Base-by-base conservation (phyloP, 257 asterid genomes). In the Penstemon eatonii region DNA sequence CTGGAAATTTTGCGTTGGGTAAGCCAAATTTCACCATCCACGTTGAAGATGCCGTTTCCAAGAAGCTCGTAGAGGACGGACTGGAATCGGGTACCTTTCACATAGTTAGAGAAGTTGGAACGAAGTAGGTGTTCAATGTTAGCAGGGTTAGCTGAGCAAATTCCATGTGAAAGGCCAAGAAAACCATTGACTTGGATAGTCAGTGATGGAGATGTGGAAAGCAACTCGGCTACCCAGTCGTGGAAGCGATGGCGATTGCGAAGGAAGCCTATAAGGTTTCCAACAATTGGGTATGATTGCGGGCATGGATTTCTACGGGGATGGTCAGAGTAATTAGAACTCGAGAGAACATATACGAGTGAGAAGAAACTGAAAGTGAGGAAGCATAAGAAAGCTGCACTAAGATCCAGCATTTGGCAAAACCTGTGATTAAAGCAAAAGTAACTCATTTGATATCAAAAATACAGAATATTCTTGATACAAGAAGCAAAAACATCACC, bases 21-120 rank as follows among this genome's bases (percentile, higher is more conserved):
- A 11, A 52, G 33, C 85, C 85, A 80, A 13, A 74, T 54, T 8
- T 77, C 71, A 10, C 82, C 85, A 58, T 80, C 85, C 3, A 74
- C 82, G 18, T 73, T 80, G 60, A 80, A 80, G 67, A 80, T 80
- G 4, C 85, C 85, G 15, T 76, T 52, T 44, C 85, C 85, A 5
- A 80, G 78, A 56, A 80, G 68, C 40, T 80, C 80, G 4, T 41
- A 46, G 18, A 76, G 80, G 56, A 71, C 60, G 5, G 80, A 50
- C 36, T 74, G 49, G 56, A 76, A 80, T 0, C 80, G 66, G 18
- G 57, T 50, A 38, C 85, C 82, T 77, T 80, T 80, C 45, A 72
- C 73, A 8, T 73, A 80, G 63, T 80, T 80, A 11, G 69, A 41
- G 68, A 80, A 80, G 56, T 77, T 74, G 52, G 78, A 49, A 1